Base-by-base conservation (phyloP, 2,329 filamentous ascomycete species). In the Neophaeococcomyces mojaviensis region DNA sequence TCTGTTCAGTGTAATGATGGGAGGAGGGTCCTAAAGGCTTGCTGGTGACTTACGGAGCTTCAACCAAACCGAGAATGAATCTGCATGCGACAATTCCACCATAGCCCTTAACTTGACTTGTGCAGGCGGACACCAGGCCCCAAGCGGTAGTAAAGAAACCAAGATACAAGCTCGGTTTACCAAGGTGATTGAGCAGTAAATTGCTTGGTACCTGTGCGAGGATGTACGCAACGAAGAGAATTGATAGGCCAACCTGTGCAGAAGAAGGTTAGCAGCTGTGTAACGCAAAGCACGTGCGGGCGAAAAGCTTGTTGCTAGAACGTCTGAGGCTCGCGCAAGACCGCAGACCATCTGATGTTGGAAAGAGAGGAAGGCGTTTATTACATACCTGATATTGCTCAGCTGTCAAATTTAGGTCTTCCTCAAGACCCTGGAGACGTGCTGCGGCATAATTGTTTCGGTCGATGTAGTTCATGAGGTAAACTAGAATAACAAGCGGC, bases 401-500 rank as follows among this genome's bases (percentile, higher is more conserved):
- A 12, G 54, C 59, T 3, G 53, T 56, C 22, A 70, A 56, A 0
- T 55, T 44, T 4, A 70, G 58, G 46, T 69, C 66, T 10, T 59
- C 49, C 43, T 61, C 59, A 4, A 70, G 62, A 24, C 68, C 68
- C 47, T 69, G 67, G 12, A 70, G 59, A 44, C 65, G 66, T 24
- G 68, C 68, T 1, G 67, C 66, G 1, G 68, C 67, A 49, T 69
- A 69, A 41, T 70, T 76, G 59, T 74, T 76, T 30, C 66, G 61
- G 49, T 69, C 67, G 39, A 69, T 68, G 39, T 68, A 69, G 54
- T 68, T 69, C 64, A 69, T 67, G 26, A 68, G 55, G 47, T 69
- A 69, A 31, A 88, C 84, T 50, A 86, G 61, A 37, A 69, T 64
- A 9, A 69, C 60, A 39, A 67, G 49, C 7, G 66, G 67, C 63